These are phyloP conservation scores for Phytomonas sp. DNA, from an alignment of 208 protist species.

Conservation along the genomic window DNA sequence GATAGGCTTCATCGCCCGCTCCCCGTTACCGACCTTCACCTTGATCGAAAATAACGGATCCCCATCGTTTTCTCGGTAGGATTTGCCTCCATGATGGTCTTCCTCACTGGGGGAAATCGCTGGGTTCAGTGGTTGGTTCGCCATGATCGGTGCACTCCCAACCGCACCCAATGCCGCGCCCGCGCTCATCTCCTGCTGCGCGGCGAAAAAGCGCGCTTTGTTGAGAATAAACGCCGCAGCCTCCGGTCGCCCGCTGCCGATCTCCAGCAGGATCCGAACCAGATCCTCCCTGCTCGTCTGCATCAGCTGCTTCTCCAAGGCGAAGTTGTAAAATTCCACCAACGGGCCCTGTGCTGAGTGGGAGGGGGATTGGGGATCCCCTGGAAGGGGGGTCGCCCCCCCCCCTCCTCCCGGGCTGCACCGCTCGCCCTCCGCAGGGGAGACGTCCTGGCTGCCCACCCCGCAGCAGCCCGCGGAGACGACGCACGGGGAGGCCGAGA, in stretches of 20 bases:
- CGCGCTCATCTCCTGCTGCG: slow-evolving; percentile 24
- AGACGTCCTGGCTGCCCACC: not conserved
- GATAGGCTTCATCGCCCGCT: not conserved
- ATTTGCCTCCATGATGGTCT: not conserved
- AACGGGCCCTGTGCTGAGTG: not conserved
- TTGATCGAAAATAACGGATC: not conserved
- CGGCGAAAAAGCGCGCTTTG: slow-evolving; percentile 53
- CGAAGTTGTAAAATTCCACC: slow-evolving; percentile 9
- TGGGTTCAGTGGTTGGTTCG: not conserved
- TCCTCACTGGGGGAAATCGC: not conserved
- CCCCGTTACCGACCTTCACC: not conserved
- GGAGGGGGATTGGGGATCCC: not conserved
- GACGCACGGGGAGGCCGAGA: slow-evolving; percentile 16
- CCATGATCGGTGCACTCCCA: not conserved
- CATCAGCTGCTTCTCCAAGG: slow-evolving; percentile 50
- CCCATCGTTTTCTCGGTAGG: not conserved
- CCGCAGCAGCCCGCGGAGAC: not conserved
- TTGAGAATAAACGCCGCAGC: slow-evolving; percentile 57
- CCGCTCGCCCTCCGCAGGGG: not conserved
- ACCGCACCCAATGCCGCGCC: not conserved
- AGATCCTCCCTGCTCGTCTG: slow-evolving; percentile 49
- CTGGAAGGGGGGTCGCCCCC: not conserved
- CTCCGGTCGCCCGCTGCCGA: slow-evolving; percentile 51
- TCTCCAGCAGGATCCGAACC: slow-evolving; percentile 60
- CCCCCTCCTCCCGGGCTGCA: slow-evolving; percentile 7